Percentiles rank a stretch among this genome's conserved stretches.
phyloP scores from a whole-genome alignment of 1,284 basidiomycete species.

The Microbotryum scabiosae region DNA sequence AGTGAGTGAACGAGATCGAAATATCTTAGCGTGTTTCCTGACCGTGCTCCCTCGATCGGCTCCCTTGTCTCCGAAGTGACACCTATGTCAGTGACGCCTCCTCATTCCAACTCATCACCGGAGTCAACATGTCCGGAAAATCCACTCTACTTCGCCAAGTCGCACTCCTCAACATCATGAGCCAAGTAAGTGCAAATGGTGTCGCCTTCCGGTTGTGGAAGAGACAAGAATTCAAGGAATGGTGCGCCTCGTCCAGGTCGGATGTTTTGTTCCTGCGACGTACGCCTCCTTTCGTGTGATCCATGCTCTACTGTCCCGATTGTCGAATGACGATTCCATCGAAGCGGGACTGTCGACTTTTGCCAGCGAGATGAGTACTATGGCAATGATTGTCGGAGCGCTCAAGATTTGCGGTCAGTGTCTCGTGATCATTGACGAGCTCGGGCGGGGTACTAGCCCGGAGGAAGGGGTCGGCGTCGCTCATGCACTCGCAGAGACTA shows the following conservation, averaged over 20 bases:
- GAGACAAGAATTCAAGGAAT: background rate
- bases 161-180: conserved; percentile 72
- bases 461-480: conserved; percentile 63
- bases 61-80: conserved; percentile 60
- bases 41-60: background rate
- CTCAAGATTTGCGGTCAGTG: conserved; percentile 45
- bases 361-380: conserved; percentile 81
- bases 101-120: conserved; percentile 66
- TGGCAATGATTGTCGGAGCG: conserved; percentile 73
- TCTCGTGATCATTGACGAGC: conserved; percentile 80
- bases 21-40: background rate
- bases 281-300: conserved; percentile 65
- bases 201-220: background rate
- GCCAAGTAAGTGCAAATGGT: conserved; percentile 36
- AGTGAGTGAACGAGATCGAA: conserved; percentile 16
- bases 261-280: conserved; percentile 62
- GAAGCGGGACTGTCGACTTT: conserved; percentile 79
- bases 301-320: conserved; percentile 69
- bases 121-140: conserved; percentile 80
- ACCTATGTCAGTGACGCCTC: conserved; percentile 71
- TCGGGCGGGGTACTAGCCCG: conserved; percentile 49
- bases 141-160: conserved; percentile 84
- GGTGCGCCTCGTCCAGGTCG: conserved; percentile 19
- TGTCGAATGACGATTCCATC: conserved; percentile 76
- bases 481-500: conserved; percentile 80